A percentile compares a stretch with the other conserved stretches of the same genome.
phyloP scores from a whole-genome alignment of 371 early-diverging fungal genomes.

The Mucor mucedo region DNA sequence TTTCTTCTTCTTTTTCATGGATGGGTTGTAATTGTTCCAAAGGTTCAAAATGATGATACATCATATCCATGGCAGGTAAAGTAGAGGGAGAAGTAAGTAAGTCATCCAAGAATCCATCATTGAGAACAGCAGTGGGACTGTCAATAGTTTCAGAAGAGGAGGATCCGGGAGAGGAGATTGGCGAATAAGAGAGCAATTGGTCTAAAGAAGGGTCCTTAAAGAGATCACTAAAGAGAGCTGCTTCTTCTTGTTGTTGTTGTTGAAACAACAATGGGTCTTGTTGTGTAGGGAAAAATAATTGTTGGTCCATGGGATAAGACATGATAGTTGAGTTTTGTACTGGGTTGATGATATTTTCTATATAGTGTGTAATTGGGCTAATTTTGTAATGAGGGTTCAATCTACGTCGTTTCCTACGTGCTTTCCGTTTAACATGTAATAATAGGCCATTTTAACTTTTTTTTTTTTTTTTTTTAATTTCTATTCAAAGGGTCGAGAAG shows the following conservation, averaged over 20 bases:
- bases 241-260: conserved; percentile 23
- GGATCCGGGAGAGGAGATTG: conserved; percentile 28
- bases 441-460: conserved; percentile 44
- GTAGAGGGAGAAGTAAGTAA: conserved; percentile 19
- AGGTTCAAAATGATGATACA: conserved; percentile 29
- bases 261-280: conserved; percentile 30
- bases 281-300: conserved; percentile 1
- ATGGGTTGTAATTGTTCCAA: conserved; percentile 32
- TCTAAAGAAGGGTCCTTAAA: conserved; percentile 34
- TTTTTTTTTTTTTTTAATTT: conserved; percentile 25
- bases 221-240: conserved; percentile 29
- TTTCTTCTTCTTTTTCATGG: conserved; percentile 18
- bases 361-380: conserved; percentile 8
- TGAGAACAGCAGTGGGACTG: conserved; percentile 30
- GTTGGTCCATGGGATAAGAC: conserved; percentile 11
- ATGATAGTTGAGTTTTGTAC: conserved; percentile 10
- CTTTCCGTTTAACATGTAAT: conserved; percentile 50
- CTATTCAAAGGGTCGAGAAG: conserved; percentile 15
- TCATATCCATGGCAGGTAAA: conserved; percentile 21
- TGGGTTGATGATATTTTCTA: conserved; percentile 13
- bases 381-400: conserved; percentile 29
- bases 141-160: conserved; percentile 29
- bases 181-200: conserved; percentile 24
- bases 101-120: conserved; percentile 33
- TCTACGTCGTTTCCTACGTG: conserved; percentile 55